Evolutionary conservation across 306 rosid species (phyloP), one percentile per base, ranked within the genome.

Genomic region (Alnus rubra): DNA sequence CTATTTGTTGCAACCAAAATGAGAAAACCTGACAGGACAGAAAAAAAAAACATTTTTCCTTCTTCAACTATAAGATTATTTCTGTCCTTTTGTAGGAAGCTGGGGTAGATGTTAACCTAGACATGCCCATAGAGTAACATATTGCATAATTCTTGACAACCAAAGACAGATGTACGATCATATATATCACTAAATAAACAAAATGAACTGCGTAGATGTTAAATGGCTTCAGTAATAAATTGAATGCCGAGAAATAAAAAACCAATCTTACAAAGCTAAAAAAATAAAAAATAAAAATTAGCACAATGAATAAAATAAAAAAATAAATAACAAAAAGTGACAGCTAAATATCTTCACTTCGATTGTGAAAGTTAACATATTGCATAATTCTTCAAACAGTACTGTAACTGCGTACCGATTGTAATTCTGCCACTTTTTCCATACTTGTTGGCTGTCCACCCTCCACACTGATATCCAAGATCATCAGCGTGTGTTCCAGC

Each of bases 391-490:
- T 53, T 19, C 48, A 58, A 33, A 62, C 31, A 65, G 67, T 44
- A 23, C 28, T 23, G 52, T 37, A 67, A 18, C 48, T 70, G 49
- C 86, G 56, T 92, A 91, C 97, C 97, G 49, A 87, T 44, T 9
- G 97, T 91, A 42, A 87, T 89, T 79, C 83, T 82, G 68, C 98
- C 97, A 31, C 88, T 80, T 15, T 70, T 6, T 59, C 97, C 98
- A 76, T 64, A 45, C 95, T 91, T 89, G 39, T 90, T 82, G 59
- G 73, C 80, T 4, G 97, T 94, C 97, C 98, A 90, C 74, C 98
- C 97, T 69, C 98, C 97, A 67, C 98, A 91, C 72, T 92, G 98
- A 83, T 62, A 92, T 67, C 97, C 98, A 63, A 94, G 89, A 88
- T 94, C 78, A 83, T 92, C 93, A 0, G 92, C 94, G 35, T 94